phyloP scores from a whole-genome alignment of 768 basidiomycete species.

The Tricholoma sp. region DNA sequence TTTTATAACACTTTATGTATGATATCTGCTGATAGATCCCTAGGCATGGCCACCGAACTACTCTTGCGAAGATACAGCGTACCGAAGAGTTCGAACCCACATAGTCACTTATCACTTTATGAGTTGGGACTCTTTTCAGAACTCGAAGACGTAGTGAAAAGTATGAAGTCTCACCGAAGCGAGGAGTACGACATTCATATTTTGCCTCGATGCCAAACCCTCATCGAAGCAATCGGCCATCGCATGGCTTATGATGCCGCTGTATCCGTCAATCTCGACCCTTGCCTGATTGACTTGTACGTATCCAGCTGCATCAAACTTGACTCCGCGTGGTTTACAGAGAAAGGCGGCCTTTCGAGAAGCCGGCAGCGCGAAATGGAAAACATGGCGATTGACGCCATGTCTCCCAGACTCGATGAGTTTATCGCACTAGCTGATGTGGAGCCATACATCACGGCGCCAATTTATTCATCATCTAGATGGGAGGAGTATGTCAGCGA shows the following conservation, averaged over 20 bases:
- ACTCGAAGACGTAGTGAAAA: constrained; percentile 13
- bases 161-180: constrained; percentile 23
- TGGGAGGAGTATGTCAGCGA: not conserved
- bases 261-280: constrained; percentile 18
- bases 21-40: not conserved
- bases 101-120: constrained; percentile 16
- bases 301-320: constrained; percentile 26
- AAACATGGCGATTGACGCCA: constrained; percentile 18
- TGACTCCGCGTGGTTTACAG: constrained; percentile 36
- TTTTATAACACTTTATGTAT: not conserved
- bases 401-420: not conserved
- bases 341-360: constrained; percentile 15
- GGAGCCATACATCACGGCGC: not conserved
- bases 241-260: constrained; percentile 42
- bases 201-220: constrained; percentile 34
- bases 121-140: constrained; percentile 14
- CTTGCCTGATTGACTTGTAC: constrained; percentile 33
- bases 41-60: constrained; percentile 25
- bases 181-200: constrained; percentile 26
- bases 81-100: constrained; percentile 13
- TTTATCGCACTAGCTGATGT: not conserved
- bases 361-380: constrained; percentile 26
- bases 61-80: constrained; percentile 16
- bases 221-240: constrained; percentile 41
- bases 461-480: not conserved